Base-by-base conservation (phyloP, 768 basidiomycete species). In the Boletus edulis region DNA sequence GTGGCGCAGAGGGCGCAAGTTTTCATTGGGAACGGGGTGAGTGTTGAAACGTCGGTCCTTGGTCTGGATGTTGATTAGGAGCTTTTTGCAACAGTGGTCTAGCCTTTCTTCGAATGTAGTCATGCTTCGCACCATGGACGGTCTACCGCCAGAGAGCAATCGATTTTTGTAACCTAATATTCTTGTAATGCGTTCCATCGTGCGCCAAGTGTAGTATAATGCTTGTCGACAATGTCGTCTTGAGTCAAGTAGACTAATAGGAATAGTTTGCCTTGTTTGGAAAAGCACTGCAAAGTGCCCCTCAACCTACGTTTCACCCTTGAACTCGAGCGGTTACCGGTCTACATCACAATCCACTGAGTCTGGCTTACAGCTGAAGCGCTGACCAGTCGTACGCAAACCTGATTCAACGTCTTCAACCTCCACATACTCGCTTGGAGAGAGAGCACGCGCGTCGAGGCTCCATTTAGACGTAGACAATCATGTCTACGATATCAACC, bases 401-500 rank as follows among this genome's bases (percentile, higher is more conserved):
- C 27, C 1, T 27, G 20, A 42, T 42, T 49, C 44, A 2, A 43
- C 56, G 42, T 34, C 27, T 20, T 38, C 52, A 15, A 17, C 54
- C 44, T 11, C 29, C 18, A n/a, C 43, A 31, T 43, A 46, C 41
- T 57, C 50, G 22, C 32, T 35, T 27, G 37, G 35, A 18, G 43
- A 46, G 52, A 38, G 46, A 29, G 46, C 31, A 35, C 38, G n/a
- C 40, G 14, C 38, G 52, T 38, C 14, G 52, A 48, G 48, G 31
- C 29, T 32, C 43, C 56, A 40, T 51, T 43, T 46, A 17, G 46
- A 49, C 58, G 34, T 39, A 34, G 46, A 14, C 49, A 9, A 54
- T 49, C 57, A 92, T 91, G 91, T 77, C 89, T 38, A 88, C 84
- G 49, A 93, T 93, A 67, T 90, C 88, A 46, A 89, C 90, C 22